A percentile compares a stretch with the other conserved stretches of the same genome.
Conservation (phyloP, 352 stramenopile species). For the Pythium brassicae region DNA sequence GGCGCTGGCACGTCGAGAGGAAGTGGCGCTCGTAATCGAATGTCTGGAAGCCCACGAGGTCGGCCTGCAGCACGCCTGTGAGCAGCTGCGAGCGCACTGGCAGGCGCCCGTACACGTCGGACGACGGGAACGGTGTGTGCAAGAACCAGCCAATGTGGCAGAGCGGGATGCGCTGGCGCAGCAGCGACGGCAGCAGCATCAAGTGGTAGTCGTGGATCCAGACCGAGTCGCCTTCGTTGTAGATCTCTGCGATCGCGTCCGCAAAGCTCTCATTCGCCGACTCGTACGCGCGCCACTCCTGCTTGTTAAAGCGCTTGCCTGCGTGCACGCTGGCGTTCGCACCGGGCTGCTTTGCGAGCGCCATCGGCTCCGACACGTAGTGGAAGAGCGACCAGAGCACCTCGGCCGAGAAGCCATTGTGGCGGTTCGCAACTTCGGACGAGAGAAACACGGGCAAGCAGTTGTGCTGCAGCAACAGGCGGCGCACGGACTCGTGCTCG, state of each 20-base stretch:
- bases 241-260: conserved; percentile 80
- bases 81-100: conserved; percentile 76
- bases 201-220: conserved; percentile 91
- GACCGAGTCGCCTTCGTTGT: conserved; percentile 85
- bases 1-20: conserved; percentile 72
- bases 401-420: conserved; percentile 87
- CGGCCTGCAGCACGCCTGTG: conserved; percentile 72
- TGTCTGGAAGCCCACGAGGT: conserved; percentile 87
- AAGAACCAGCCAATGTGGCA: conserved; percentile 87
- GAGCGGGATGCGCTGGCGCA: conserved; percentile 67
- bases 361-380: conserved; percentile 78
- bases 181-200: conserved; percentile 83
- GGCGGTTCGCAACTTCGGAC: conserved; percentile 76
- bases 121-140: conserved; percentile 86
- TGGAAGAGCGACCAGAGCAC: conserved; percentile 91
- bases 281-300: conserved; percentile 87
- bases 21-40: conserved; percentile 90
- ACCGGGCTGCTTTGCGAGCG: conserved; percentile 36
- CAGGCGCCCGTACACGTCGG: conserved; percentile 81
- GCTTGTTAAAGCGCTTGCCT: conserved; percentile 82
- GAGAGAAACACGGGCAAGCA: conserved; percentile 86
- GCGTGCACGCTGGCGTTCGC: conserved; percentile 37
- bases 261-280: conserved; percentile 85
- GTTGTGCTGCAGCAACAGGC: conserved; percentile 81
- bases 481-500: conserved; percentile 69